Evolutionary conservation across 116 monocot genomes (phyloP).

Genomic region (Trichopus zeylanicus): DNA sequence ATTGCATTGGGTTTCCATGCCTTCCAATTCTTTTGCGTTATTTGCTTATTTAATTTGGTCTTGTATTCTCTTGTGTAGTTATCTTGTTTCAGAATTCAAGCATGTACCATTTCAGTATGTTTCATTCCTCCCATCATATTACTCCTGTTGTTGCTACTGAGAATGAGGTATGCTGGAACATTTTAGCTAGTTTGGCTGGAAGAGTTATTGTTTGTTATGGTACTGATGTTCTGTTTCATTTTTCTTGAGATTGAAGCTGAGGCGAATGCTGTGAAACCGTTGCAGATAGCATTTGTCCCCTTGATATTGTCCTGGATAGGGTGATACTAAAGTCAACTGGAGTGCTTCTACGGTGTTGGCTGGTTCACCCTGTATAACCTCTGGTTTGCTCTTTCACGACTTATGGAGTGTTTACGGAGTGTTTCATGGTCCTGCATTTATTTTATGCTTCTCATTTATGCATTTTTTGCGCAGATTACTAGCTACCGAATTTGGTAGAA

Average conservation of each 20-base stretch:
- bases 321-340: constrained; percentile 87
- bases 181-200: not conserved
- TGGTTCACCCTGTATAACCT: constrained; percentile 37
- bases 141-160: constrained; percentile 28
- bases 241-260: constrained; percentile 91
- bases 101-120: constrained; percentile 39
- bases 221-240: constrained; percentile 16
- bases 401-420: not conserved
- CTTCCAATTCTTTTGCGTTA: no score
- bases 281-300: constrained; percentile 51
- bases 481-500: no score
- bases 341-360: constrained; percentile 93
- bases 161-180: constrained; percentile 23
- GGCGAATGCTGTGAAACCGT: constrained; percentile 52
- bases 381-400: not conserved
- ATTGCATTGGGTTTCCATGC: not conserved
- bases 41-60: no score
- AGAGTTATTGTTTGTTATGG: not conserved
- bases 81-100: constrained; percentile 49
- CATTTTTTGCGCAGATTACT: no score
- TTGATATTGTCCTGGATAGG: constrained; percentile 70
- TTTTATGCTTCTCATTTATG: no score
- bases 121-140: constrained; percentile 42
- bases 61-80: constrained; percentile 20
- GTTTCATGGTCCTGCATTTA: not conserved